Evolutionary conservation across 495 filamentous ascomycete species (phyloP).

Genomic region (Hypoxylon fragiforme): DNA sequence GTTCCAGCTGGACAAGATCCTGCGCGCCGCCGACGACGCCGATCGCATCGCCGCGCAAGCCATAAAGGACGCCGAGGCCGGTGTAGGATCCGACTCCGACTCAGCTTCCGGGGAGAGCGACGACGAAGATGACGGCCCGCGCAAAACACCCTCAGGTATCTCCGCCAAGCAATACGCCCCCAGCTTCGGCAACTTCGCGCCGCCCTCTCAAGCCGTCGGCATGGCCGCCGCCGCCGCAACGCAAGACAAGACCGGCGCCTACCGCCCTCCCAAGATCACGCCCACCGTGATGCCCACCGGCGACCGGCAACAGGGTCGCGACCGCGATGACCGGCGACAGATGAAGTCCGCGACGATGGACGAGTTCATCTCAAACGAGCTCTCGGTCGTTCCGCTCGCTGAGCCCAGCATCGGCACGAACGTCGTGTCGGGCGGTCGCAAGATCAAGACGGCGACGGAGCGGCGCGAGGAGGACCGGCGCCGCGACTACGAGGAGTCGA

Average conservation of each 20-base stretch:
- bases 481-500: slow-evolving; percentile 79
- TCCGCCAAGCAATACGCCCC: slow-evolving; percentile 67
- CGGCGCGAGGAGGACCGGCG: slow-evolving; percentile 71
- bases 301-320: slow-evolving; percentile 47
- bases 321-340: slow-evolving; percentile 58
- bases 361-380: slow-evolving; percentile 79
- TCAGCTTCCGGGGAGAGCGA: slow-evolving; percentile 38
- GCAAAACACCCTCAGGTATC: slow-evolving; percentile 47
- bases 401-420: slow-evolving; percentile 84
- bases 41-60: slow-evolving; percentile 46
- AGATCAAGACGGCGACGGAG: slow-evolving; percentile 70
- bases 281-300: slow-evolving; percentile 70
- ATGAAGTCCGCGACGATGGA: slow-evolving; percentile 78
- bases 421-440: slow-evolving; percentile 71
- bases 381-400: slow-evolving; percentile 74
- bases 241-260: slow-evolving; percentile 60
- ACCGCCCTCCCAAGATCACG: slow-evolving; percentile 82
- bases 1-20: slow-evolving; percentile 87
- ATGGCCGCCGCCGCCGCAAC: slow-evolving; percentile 36
- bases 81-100: slow-evolving; percentile 47
- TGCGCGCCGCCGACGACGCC: slow-evolving; percentile 81
- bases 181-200: slow-evolving; percentile 58
- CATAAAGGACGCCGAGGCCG: slow-evolving; percentile 37
- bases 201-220: slow-evolving; percentile 40
- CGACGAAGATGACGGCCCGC: slow-evolving; percentile 34